Base-by-base conservation (phyloP, 2,329 filamentous ascomycete species). In the Botrytis porri region DNA sequence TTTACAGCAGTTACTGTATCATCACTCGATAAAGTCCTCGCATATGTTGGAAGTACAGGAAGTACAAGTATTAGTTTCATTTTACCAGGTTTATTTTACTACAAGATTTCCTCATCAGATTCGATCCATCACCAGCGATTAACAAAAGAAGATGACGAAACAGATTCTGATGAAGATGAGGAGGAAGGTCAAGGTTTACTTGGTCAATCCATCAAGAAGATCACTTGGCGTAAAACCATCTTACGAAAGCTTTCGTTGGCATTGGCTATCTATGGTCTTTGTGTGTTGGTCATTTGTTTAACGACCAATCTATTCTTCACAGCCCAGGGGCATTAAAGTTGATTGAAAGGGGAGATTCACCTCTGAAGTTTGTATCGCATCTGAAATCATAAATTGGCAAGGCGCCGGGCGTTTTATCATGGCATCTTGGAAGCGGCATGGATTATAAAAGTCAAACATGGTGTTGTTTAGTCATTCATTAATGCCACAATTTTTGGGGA, bases 51-150 rank as follows among this genome's bases (percentile, higher is more conserved):
- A 54, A 94, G 92, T 78, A 99, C 96, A 0, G 96, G 96, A 70
- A 95, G 92, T 69, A 99, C 96, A 0, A 94, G 93, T 75, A 99
- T 99, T 79, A 97, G 93, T 75, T 99, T 99, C 81, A 98, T 99
- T 76, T 87, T 99, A 0, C 96, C 96, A 0, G 96, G 96, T 0
- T 84, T 99, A 6, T 99, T 99, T 82, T 99, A 98, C 83, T 99
- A 98, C 84, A 98, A 98, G 83, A 98, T 99, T 74, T 97, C 94
- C 20, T 90, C 93, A 37, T 96, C 96, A 0, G 92, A 97, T 72
- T 95, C 93, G 62, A 88, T 91, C 41, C 90, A 95, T 75, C 94
- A 98, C 78, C 95, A 97, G 81, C 89, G 92, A 22, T 85, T 98
- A 16, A 85, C 94, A 75, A 98, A 98, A 81, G 94, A 96, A 79